A percentile compares a stretch with the other conserved stretches of the same genome.
These are phyloP conservation scores for Amborella trichopoda DNA, from an alignment of 164 flowering plant genomes.

Conservation along the genomic window DNA sequence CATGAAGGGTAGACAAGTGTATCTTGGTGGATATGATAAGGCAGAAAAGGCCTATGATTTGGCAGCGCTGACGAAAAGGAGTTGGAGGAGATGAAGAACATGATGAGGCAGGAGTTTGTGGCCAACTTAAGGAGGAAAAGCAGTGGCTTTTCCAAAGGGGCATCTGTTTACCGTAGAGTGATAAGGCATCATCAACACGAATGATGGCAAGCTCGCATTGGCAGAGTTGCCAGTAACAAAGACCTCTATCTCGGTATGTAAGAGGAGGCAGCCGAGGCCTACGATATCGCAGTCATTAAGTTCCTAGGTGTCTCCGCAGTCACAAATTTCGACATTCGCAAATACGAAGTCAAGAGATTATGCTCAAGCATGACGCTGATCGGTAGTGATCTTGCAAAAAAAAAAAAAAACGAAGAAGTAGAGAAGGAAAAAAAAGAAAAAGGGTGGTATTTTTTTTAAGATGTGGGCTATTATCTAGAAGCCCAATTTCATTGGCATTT, in stretches of 20 bases:
- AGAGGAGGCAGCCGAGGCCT: slow-evolving; percentile 89
- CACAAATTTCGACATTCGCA: slow-evolving; percentile 66
- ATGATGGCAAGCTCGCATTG: slow-evolving; percentile 11
- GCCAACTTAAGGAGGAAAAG: slow-evolving; percentile 53
- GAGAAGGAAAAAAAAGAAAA: no score
- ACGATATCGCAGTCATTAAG: slow-evolving; percentile 79
- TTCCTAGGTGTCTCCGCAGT: slow-evolving; percentile 70
- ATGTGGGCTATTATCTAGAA: no score
- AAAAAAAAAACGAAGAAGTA: no score
- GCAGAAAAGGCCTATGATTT: slow-evolving; percentile 92
- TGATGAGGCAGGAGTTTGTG: slow-evolving; percentile 85
- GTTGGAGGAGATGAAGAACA: slow-evolving; percentile 72
- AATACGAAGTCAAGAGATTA: slow-evolving; percentile 70
- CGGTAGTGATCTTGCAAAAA: no score
- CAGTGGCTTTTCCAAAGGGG: slow-evolving; percentile 2
- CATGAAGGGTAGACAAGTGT: slow-evolving; percentile 90
- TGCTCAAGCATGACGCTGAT: slow-evolving; percentile 67
- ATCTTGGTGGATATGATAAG: slow-evolving; percentile 74
- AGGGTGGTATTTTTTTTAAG: no score
- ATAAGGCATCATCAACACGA: slow-evolving; percentile 10
- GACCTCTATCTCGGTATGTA: slow-evolving; percentile 17
- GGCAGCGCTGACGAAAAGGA: slow-evolving; percentile 83
- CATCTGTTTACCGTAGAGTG: not conserved
- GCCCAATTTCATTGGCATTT: no score
- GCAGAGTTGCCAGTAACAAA: slow-evolving; percentile 9